phyloP scores from a whole-genome alignment of 108 stramenopile genomes.

The Conticribra guillardii region DNA sequence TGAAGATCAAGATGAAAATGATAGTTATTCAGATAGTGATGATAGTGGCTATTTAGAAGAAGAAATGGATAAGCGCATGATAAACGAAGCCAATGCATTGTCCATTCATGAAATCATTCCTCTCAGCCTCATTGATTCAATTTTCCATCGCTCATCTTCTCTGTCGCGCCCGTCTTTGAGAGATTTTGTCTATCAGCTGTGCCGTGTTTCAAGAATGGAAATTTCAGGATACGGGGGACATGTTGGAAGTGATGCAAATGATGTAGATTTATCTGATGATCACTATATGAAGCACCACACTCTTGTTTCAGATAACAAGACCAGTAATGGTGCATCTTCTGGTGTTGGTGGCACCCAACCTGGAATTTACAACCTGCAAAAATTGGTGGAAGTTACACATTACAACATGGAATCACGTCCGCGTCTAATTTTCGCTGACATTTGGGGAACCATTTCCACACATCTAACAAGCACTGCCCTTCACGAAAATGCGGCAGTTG shows the following conservation, averaged over 20 bases:
- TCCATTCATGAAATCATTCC: conserved; percentile 80
- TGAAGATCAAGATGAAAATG: conserved; percentile 39
- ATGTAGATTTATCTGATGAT: conserved; percentile 73
- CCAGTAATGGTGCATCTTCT: conserved; percentile 7
- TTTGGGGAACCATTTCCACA: conserved; percentile 92
- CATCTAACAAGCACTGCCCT: conserved; percentile 93
- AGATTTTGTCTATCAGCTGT: conserved; percentile 91
- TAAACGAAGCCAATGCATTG: conserved; percentile 84
- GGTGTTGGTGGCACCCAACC: conserved; percentile 72
- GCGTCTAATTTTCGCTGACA: conserved; percentile 91
- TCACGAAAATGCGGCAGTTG: conserved; percentile 91
- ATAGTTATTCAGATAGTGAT: conserved; percentile 51
- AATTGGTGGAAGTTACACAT: conserved; percentile 98
- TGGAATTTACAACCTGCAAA: conserved; percentile 95
- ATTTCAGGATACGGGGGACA: conserved; percentile 83
- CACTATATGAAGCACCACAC: conserved; percentile 76
- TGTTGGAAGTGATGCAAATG: conserved; percentile 73
- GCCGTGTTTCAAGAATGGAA: conserved; percentile 91
- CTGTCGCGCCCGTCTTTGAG: conserved; percentile 79
- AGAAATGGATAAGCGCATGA: conserved; percentile 81
- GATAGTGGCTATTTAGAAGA: conserved; percentile 48
- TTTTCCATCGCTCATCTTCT: conserved; percentile 81
- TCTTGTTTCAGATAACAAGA: conserved; percentile 39
- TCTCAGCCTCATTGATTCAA: conserved; percentile 80
- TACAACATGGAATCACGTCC: conserved; percentile 96